Conservation (phyloP, 208 protist species). For the Wallacemonas sp. region DNA sequence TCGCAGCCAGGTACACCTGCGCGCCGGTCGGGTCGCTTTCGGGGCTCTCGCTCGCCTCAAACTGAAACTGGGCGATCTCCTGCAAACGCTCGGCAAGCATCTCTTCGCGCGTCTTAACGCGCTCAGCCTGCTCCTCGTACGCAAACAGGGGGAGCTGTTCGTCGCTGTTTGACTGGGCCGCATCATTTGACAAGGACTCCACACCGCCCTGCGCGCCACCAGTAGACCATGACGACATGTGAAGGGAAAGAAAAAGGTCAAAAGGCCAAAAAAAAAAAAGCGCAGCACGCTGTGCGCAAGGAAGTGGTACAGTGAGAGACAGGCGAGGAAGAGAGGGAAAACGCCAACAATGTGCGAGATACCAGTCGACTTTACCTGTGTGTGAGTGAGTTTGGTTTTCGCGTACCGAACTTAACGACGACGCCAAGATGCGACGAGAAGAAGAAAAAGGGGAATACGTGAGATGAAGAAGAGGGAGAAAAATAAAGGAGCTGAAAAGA, state of each 20-base stretch:
- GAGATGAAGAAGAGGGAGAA: slow-evolving; percentile 12
- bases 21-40: slow-evolving; percentile 75
- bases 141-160: slow-evolving; percentile 43
- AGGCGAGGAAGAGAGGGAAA: slow-evolving; percentile 16
- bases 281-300: background rate
- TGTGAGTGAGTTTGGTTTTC: too few relatives aligned
- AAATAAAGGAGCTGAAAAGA: background rate
- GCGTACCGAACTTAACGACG: too few relatives aligned
- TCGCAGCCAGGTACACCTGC: slow-evolving; percentile 60
- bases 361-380: too few relatives aligned
- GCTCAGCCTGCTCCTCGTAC: slow-evolving; percentile 65
- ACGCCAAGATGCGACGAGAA: too few relatives aligned
- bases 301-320: background rate
- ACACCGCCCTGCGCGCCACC: background rate
- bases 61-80: slow-evolving; percentile 42
- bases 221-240: slow-evolving; percentile 1
- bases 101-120: slow-evolving; percentile 62
- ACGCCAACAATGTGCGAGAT: slow-evolving; percentile 19
- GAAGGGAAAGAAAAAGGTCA: background rate
- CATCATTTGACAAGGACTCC: background rate
- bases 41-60: slow-evolving; percentile 46
- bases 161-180: slow-evolving; percentile 6
- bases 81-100: slow-evolving; percentile 45
- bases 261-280: background rate
- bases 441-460: too few relatives aligned